A percentile compares a stretch with the other conserved stretches of the same genome.
Conservation (phyloP, 163 green algal species). For the Prototheca stagnorum region DNA sequence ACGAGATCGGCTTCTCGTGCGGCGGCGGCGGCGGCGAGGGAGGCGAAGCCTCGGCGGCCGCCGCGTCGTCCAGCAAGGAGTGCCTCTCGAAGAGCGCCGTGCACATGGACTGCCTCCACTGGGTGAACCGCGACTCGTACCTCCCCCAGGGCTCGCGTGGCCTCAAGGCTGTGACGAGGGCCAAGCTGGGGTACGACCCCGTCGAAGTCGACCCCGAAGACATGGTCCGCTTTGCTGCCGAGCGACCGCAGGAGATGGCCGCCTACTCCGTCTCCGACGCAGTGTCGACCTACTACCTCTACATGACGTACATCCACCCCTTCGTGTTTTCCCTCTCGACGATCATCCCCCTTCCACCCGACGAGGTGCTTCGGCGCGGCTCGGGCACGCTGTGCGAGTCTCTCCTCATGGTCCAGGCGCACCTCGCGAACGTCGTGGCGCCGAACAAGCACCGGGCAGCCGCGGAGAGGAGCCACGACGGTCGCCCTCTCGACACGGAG, state of each 20-base stretch:
- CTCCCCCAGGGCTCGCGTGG: slow-evolving; percentile 82
- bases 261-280: slow-evolving; percentile 96
- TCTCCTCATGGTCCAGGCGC: slow-evolving; percentile 92
- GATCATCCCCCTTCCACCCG: slow-evolving; percentile 94
- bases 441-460: slow-evolving; percentile 86
- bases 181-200: slow-evolving; percentile 92
- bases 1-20: slow-evolving; percentile 67
- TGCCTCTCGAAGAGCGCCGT: slow-evolving; percentile 26
- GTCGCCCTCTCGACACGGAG: slow-evolving; percentile 82
- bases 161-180: slow-evolving; percentile 93
- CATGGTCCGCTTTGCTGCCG: slow-evolving; percentile 76
- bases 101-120: slow-evolving; percentile 96
- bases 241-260: slow-evolving; percentile 86
- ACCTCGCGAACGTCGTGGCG: slow-evolving; percentile 67
- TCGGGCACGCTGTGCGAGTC: slow-evolving; percentile 92
- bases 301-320: slow-evolving; percentile 98
- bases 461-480: slow-evolving; percentile 61
- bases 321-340: slow-evolving; percentile 98
- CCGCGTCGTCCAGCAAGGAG: no score
- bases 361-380: slow-evolving; percentile 94
- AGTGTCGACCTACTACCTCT: slow-evolving; percentile 96
- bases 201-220: slow-evolving; percentile 94
- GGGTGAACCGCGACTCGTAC: slow-evolving; percentile 97
- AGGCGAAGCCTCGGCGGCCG: no score
- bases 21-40: slow-evolving; percentile 2